Conservation (phyloP, 768 basidiomycete species). For the Phylloporus scabripes region DNA sequence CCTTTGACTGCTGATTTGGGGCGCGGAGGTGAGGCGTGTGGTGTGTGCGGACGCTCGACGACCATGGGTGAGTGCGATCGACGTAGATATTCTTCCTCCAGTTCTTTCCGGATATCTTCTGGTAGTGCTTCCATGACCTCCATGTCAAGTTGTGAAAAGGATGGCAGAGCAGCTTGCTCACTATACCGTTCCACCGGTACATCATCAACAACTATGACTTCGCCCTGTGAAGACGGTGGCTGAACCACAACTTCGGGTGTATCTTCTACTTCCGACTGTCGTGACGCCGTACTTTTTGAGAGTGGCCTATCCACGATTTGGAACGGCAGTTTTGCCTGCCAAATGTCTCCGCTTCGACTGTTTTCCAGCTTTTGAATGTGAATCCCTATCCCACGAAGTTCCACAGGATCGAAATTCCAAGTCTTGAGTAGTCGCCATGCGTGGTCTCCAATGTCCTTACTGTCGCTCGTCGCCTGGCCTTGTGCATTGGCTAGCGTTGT, state of each 20-base stretch:
- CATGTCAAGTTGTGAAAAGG: conserved; percentile 72
- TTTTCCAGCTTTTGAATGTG: conserved; percentile 86
- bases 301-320: conserved; percentile 19
- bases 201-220: conserved; percentile 7
- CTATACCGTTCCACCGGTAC: conserved; percentile 8
- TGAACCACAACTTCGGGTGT: conserved; percentile 24
- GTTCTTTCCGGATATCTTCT: conserved; percentile 59
- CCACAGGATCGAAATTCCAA: conserved; percentile 74
- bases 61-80: conserved; percentile 49
- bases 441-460: conserved; percentile 63
- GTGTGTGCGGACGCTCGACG: conserved; percentile 5
- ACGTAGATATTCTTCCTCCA: conserved; percentile 61
- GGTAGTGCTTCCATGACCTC: conserved; percentile 69
- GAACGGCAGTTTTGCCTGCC: conserved; percentile 64
- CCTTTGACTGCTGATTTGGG: conserved; percentile 28
- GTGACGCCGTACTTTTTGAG: conserved; percentile 3
- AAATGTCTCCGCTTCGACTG: conserved; percentile 33
- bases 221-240: conserved; percentile 32
- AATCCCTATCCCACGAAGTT: conserved; percentile 89
- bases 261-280: neutral
- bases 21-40: conserved; percentile 1
- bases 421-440: conserved; percentile 71
- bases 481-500: conserved; percentile 50
- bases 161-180: conserved; percentile 45
- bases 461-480: conserved; percentile 70